Evolutionary conservation across 441 rosid species (phyloP), one percentile per base, ranked within the genome.

Genomic region (Erodium trifolium): DNA sequence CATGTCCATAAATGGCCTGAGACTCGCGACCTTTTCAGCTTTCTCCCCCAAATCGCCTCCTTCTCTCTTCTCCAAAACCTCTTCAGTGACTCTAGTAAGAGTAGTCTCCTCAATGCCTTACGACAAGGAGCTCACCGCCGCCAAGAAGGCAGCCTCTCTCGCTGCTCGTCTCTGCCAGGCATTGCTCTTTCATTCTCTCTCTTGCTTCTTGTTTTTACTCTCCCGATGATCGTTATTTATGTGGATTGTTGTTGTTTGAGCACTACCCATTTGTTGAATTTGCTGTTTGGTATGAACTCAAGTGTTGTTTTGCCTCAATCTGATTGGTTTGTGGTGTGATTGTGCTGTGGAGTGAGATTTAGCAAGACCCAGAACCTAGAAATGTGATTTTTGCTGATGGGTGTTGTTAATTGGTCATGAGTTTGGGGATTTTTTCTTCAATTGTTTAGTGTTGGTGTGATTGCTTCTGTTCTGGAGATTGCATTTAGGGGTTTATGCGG

Each of bases 91-190:
- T 23, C 41, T 70, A 2, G 57, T 63, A 8, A 27, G 31, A 35
- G 41, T 29, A 11, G 53, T 41, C 10, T 70, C 77, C 68, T 73
- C 82, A 71, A 85, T 88, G 93, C 68, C 91, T 73, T 88, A 92
- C 73, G 87, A 82, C 13, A 86, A 85, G 73, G 92, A 87, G 78
- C 90, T 94, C 74, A 80, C 79, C 34, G 98, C 94, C 35, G 99
- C 99, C 63, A 92, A 85, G 87, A 92, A 85, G 73, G 98, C 94
- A 23, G 91, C 85, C 55, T 83, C 86, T 66, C 85, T 94, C 60
- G 96, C 99, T 74, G 89, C 99, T 77, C 85, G 87, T 69, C 97
- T 94, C 29, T 91, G 98, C 79, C 94, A 86, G 93, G 97, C 77
- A 67, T 68, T 27, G 55, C 64, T 9, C 45, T 35, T 68, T 63